Evolutionary conservation across 257 asterid genomes (phyloP), one percentile per base, ranked within the genome.

Genomic region (Solanum chilense): DNA sequence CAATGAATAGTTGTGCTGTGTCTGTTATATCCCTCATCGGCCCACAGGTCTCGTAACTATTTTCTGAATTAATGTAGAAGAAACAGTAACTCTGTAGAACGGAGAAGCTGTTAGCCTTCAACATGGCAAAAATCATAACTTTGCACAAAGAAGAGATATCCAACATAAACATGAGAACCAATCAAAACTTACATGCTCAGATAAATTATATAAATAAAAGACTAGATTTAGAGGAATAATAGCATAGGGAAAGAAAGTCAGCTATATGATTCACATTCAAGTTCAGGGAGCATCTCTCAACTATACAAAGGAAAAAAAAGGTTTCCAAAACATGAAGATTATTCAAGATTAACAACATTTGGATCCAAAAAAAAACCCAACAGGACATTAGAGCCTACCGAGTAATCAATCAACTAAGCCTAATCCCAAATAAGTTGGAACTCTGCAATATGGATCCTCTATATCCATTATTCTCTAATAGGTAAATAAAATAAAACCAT

Each of bases 31-130:
- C 94, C 91, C 94, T 95, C 91, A 95, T 92, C 47, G 99, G 93
- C 68, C 99, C 99, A 52, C 99, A 97, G 12, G 99, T 93, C 87
- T 95, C 99, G 23, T 88, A 92, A 95, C 99, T 94, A 84, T 93
- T 93, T 90, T 97, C 99, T 27, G 98, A 95, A 88, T 96, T 94
- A 85, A 97, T 89, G 89, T 96, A 91, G 91, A 96, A 97, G 95
- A 92, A 97, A 89, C 99, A 97, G 92, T 92, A 97, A 84, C 88
- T 93, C 99, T 97, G 97, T 89, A 89, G 47, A 83, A 87, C 88
- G 74, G 88, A 83, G 68, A 90, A 69, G 52, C 85, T 37, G 86
- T 75, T 84, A 89, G 58, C 85, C 62, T 87, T 88, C 85, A 66
- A 85, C 37, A 49, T 82, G 11, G 76, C 83, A 89, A 84, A 80